Conservation (phyloP, 228 moss, liverwort and hornwort species). For the Sphagnum magellanicum region DNA sequence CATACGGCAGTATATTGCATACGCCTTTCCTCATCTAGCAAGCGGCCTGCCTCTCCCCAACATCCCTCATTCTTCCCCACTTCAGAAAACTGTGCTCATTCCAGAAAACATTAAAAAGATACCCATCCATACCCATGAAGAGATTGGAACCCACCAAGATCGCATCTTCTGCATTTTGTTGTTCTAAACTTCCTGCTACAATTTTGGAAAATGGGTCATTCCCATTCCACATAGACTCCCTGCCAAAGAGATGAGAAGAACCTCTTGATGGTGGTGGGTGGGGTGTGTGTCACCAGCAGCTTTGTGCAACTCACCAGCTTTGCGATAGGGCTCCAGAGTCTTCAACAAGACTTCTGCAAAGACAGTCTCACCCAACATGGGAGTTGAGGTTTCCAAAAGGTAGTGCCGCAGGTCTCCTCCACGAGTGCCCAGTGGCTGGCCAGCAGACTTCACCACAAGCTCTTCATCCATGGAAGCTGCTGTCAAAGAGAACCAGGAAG, state of each 20-base stretch:
- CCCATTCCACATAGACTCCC: too few species aligned
- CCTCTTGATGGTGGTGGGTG: too few species aligned
- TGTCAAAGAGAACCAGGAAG: conserved; percentile 65
- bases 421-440: conserved; percentile 19
- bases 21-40: conserved; percentile 82
- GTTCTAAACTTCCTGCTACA: too few species aligned
- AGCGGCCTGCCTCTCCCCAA: conserved; percentile 52
- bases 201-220: too few species aligned
- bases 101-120: too few species aligned
- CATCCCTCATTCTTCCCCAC: neutral
- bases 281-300: too few species aligned
- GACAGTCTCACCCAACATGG: conserved; percentile 73
- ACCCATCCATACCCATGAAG: too few species aligned
- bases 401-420: conserved; percentile 86
- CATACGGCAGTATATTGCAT: conserved; percentile 60
- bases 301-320: conserved; percentile 48
- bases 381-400: conserved; percentile 66
- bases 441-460: conserved; percentile 17
- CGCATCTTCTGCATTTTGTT: too few species aligned
- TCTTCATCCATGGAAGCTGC: conserved; percentile 18
- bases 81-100: too few species aligned
- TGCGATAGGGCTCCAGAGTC: conserved; percentile 84
- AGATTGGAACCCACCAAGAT: too few species aligned
- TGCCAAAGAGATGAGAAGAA: too few species aligned
- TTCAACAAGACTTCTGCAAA: conserved; percentile 92